Conservation (phyloP, 352 stramenopile genomes). For the Globisporangium sylvaticum region DNA sequence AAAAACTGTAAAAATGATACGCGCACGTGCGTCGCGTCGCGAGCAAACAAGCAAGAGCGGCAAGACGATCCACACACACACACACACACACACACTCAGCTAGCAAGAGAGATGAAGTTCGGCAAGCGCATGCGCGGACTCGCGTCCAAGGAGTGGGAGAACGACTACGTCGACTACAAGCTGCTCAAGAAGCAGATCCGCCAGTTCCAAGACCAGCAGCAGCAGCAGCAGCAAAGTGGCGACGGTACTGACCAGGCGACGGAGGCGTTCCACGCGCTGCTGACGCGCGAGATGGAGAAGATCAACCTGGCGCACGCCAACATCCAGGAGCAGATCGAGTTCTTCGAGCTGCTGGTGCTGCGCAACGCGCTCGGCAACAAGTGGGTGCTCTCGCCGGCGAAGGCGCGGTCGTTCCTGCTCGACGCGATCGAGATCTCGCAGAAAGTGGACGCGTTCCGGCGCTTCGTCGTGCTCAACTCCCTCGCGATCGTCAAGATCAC, state of each 20-base stretch:
- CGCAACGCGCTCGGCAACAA: conserved; percentile 40
- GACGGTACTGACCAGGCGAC: background rate
- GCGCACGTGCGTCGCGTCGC: too few species aligned
- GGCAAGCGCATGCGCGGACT: conserved; percentile 77
- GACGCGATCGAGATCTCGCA: conserved; percentile 59
- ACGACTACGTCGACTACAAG: conserved; percentile 84
- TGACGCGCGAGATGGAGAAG: conserved; percentile 50
- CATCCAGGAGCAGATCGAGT: conserved; percentile 50
- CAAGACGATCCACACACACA: background rate
- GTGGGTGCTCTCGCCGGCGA: conserved; percentile 53
- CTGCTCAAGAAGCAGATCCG: conserved; percentile 69
- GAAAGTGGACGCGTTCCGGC: conserved; percentile 64
- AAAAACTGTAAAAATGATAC: too few species aligned
- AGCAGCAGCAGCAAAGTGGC: background rate
- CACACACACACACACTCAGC: background rate
- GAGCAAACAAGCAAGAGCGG: too few species aligned
- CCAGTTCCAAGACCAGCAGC: conserved; percentile 12
- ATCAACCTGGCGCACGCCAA: conserved; percentile 54
- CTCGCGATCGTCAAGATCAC: conserved; percentile 78
- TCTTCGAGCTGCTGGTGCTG: conserved; percentile 32
- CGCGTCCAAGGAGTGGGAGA: conserved; percentile 46
- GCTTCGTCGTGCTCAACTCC: conserved; percentile 77
- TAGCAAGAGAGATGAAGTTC: conserved; percentile 59
- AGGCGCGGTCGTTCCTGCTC: conserved; percentile 48
- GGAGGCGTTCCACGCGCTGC: conserved; percentile 25